Conservation (phyloP, 2,329 filamentous ascomycete genomes). For the Penicillium sp. region DNA sequence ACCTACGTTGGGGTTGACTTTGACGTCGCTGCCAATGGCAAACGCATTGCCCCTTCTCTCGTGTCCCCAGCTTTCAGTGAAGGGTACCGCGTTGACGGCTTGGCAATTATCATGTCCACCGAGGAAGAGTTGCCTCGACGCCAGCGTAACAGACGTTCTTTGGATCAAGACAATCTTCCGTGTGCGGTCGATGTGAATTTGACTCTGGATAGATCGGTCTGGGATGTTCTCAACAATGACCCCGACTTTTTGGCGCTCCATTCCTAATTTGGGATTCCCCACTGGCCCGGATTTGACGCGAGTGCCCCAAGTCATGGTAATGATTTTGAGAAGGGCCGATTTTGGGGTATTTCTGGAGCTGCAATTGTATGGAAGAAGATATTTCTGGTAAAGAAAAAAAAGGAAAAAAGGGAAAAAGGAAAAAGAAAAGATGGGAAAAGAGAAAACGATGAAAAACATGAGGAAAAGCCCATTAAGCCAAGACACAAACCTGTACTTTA, state of each 20-base stretch:
- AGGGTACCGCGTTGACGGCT: neutral
- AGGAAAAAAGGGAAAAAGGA: neutral
- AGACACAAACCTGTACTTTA: neutral
- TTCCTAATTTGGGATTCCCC: neutral
- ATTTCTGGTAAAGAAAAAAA: neutral
- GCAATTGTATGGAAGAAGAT: neutral
- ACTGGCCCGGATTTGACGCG: too few species aligned
- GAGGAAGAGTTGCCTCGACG: neutral
- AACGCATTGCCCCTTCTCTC: neutral
- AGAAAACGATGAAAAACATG: neutral
- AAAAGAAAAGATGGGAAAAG: too few species aligned
- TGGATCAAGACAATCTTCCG: neutral
- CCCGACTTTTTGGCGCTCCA: neutral
- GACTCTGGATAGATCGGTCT: neutral
- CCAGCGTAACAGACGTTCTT: neutral
- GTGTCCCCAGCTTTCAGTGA: neutral
- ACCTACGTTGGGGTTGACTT: slow-evolving; percentile 1
- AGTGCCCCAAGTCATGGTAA: too few species aligned
- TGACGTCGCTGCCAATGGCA: neutral
- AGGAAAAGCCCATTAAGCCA: neutral
- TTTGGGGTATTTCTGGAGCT: neutral
- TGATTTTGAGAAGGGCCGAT: neutral
- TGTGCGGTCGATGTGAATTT: neutral
- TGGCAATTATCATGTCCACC: slow-evolving; percentile 1
- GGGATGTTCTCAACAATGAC: neutral